Evolutionary conservation across 2,329 filamentous ascomycete species (phyloP), one percentile per base, ranked within the genome.

Genomic region (Xylariaceae sp.): DNA sequence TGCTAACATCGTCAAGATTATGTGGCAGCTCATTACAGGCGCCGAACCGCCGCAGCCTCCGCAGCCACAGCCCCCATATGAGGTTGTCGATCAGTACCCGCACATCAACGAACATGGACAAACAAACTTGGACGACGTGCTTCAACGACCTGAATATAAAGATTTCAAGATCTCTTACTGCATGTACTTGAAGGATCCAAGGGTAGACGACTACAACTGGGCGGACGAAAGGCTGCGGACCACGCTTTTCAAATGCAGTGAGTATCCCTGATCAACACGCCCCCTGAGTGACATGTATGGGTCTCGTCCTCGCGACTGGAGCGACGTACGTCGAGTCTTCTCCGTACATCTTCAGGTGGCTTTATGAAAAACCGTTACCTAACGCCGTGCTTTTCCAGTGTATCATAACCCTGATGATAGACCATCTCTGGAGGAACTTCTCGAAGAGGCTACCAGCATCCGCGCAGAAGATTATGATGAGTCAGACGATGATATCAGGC

Each of bases 21-120:
- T 70, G 65, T 70, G 68, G 68, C 15, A 55, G 18, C 3, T 70
- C n/a, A 70, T 70, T 30, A 69, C 67, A 9, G 58, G 63, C 34
- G 11, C 4, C 1, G 6, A 51, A 4, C 18, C 56, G 4, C 67
- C 67, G 2, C 0, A 3, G 0, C 68, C 68, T n/a, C 66, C 65
- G 15, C 35, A 58, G 3, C 64, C 68, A 13, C 67, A 70, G 39
- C 63, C 63, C 2, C 58, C 58, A 2, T 61, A 61, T 5, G 9
- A 62, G 0, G 1, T 15, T 1, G 17, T 63, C 5, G 49, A 59
- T 0, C 1, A 10, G 2, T 52, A 42, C n/a, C 50, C 15, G 8
- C 4, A 15, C 18, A 56, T 13, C 10, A 49, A 52, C 56, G 2
- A 15, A 13, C 0, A 52, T n/a, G 53, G 55, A 2, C 49, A 51